phyloP scores from a whole-genome alignment of 2,329 filamentous ascomycete genomes.

The Fusarium hostae region DNA sequence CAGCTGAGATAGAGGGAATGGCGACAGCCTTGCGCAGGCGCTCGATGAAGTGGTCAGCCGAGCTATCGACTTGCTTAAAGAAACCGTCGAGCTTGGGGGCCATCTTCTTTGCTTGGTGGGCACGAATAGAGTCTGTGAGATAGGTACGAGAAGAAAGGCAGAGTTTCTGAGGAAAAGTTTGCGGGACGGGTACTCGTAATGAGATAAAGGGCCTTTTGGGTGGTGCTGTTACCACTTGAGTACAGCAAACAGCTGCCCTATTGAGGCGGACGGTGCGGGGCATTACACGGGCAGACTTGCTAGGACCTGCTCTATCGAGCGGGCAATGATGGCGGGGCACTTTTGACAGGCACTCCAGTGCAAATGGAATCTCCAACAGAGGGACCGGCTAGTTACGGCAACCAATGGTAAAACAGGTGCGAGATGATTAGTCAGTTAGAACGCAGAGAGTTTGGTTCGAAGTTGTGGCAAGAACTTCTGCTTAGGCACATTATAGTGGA shows the following conservation, averaged over 20 bases:
- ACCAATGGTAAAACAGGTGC: constrained; percentile 39
- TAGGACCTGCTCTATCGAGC: constrained; percentile 43
- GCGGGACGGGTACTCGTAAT: constrained; percentile 34
- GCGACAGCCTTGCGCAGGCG: constrained; percentile 91
- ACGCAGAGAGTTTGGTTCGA: constrained; percentile 12
- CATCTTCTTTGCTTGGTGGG: constrained; percentile 79
- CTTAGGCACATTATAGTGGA: neutral
- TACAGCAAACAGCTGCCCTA: constrained; percentile 45
- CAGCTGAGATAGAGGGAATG: constrained; percentile 94
- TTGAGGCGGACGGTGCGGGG: constrained; percentile 58
- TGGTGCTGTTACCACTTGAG: constrained; percentile 37
- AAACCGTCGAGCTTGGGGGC: constrained; percentile 89
- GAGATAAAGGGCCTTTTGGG: constrained; percentile 42
- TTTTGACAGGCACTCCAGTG: constrained; percentile 3
- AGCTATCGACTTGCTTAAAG: constrained; percentile 89
- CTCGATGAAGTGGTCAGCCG: constrained; percentile 86
- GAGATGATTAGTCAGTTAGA: constrained; percentile 40
- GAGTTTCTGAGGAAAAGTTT: constrained; percentile 25
- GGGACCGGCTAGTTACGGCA: constrained; percentile 47
- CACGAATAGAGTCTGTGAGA: constrained; percentile 63
- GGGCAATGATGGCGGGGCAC: constrained; percentile 45
- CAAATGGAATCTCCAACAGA: constrained; percentile 11
- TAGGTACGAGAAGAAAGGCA: constrained; percentile 54
- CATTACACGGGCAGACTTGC: constrained; percentile 50
- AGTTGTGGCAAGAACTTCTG: neutral